A percentile compares a stretch with the other conserved stretches of the same genome.
These are phyloP conservation scores for Orbilia quercus DNA, from an alignment of 2,329 filamentous ascomycete species.

Conservation along the genomic window DNA sequence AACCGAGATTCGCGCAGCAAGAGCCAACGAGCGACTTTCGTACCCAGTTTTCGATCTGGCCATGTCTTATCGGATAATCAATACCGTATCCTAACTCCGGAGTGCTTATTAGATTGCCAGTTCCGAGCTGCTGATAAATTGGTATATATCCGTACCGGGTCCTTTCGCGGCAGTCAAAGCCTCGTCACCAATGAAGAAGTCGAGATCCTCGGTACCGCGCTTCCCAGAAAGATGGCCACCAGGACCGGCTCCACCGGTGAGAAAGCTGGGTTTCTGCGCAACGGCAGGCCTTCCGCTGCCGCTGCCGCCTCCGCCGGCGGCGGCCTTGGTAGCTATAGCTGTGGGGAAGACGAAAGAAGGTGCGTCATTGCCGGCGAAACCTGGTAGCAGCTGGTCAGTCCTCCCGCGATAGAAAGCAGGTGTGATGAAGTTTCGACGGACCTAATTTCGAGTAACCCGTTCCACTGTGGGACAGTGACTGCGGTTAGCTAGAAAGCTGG, in stretches of 20 bases:
- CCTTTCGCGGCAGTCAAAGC: constrained; percentile 84
- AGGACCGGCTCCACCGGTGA: constrained; percentile 88
- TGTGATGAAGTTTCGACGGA: constrained; percentile 65
- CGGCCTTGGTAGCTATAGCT: constrained; percentile 93
- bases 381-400: constrained; percentile 66
- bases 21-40: constrained; percentile 58
- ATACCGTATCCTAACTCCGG: constrained; percentile 81
- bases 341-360: constrained; percentile 99
- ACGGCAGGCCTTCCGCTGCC: constrained; percentile 90
- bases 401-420: constrained; percentile 3
- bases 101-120: not conserved
- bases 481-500: constrained; percentile 45
- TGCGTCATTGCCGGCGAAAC: constrained; percentile 98
- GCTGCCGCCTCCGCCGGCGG: constrained; percentile 73
- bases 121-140: not conserved
- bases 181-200: constrained; percentile 99
- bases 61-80: constrained; percentile 97
- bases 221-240: constrained; percentile 86
- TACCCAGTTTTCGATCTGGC: constrained; percentile 99
- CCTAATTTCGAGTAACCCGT: constrained; percentile 99
- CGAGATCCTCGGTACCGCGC: constrained; percentile 94
- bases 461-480: constrained; percentile 74
- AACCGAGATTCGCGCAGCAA: not conserved
- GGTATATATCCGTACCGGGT: constrained; percentile 74
- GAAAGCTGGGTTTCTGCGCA: constrained; percentile 92